Conservation (phyloP, 192 early-diverging fungal genomes). For the Linnemannia zychae region DNA sequence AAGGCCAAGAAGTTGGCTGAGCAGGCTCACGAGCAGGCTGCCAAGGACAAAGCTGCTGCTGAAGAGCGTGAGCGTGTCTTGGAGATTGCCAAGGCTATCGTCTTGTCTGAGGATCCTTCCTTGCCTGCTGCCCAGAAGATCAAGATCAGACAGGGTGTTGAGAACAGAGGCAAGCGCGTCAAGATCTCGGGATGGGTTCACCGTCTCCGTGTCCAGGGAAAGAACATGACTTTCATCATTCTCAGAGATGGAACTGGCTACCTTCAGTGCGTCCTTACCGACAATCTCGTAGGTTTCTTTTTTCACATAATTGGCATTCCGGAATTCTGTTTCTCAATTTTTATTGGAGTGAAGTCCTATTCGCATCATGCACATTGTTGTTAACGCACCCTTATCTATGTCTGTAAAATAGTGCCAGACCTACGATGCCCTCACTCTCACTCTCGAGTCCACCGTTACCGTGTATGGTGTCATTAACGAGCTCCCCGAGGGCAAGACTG, state of each 20-base stretch:
- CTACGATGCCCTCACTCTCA: constrained; percentile 93
- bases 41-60: constrained; percentile 74
- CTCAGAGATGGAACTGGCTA: constrained; percentile 96
- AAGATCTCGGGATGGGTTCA: constrained; percentile 96
- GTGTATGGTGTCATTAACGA: constrained; percentile 89
- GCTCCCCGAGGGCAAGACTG: constrained; percentile 93
- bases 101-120: constrained; percentile 76
- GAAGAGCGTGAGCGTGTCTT: constrained; percentile 84
- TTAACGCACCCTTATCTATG: constrained; percentile 53
- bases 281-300: constrained; percentile 73
- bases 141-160: constrained; percentile 76
- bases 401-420: constrained; percentile 89
- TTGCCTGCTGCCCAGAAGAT: constrained; percentile 87
- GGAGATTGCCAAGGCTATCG: constrained; percentile 89
- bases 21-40: constrained; percentile 77
- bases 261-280: constrained; percentile 93
- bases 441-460: constrained; percentile 92
- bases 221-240: constrained; percentile 96
- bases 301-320: background rate
- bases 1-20: constrained; percentile 89
- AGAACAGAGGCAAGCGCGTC: constrained; percentile 82
- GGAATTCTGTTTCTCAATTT: background rate
- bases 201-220: constrained; percentile 94
- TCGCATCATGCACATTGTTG: background rate
- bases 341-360: too few relatives aligned